Evolutionary conservation across 352 stramenopile genomes (phyloP).

Genomic region (Pythium angustatum): DNA sequence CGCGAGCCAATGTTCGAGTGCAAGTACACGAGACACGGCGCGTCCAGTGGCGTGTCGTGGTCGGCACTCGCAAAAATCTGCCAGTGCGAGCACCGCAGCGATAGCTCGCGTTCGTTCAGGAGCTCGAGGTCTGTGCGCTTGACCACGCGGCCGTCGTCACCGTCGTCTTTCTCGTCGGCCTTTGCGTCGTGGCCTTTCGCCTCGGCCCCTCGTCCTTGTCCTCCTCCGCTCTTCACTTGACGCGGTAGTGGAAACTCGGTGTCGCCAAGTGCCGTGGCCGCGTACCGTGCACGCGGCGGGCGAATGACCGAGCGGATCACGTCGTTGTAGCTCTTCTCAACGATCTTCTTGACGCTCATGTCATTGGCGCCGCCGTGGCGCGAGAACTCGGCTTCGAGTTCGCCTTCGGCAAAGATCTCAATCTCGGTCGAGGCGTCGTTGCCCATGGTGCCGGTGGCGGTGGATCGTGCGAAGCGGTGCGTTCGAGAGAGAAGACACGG

Average conservation of each 20-base stretch:
- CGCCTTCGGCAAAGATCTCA: slow-evolving; percentile 80
- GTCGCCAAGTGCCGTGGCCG: slow-evolving; percentile 48
- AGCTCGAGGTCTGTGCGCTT: slow-evolving; percentile 61
- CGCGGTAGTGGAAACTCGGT: slow-evolving; percentile 42
- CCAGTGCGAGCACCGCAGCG: slow-evolving; percentile 76
- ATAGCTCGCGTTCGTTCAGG: slow-evolving; percentile 68
- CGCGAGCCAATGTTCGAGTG: slow-evolving; percentile 85
- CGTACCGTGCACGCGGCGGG: slow-evolving; percentile 61
- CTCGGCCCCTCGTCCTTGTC: too few relatives aligned
- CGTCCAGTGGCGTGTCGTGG: slow-evolving; percentile 22
- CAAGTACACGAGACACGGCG: slow-evolving; percentile 75
- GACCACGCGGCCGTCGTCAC: slow-evolving; percentile 28
- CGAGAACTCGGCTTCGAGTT: slow-evolving; percentile 75
- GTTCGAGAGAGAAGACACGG: background rate
- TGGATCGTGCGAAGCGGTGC: background rate
- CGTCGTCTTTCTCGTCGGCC: slow-evolving; percentile 11
- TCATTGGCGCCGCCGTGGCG: slow-evolving; percentile 59
- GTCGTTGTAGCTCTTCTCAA: slow-evolving; percentile 75
- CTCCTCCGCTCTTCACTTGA: slow-evolving; percentile 11
- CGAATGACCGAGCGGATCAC: slow-evolving; percentile 78
- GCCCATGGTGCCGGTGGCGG: slow-evolving; percentile 44
- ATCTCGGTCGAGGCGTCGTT: slow-evolving; percentile 75
- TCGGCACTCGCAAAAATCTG: slow-evolving; percentile 44
- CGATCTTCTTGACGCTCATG: slow-evolving; percentile 70
- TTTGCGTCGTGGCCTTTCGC: too few relatives aligned